A percentile compares a stretch with the other conserved stretches of the same genome.
phyloP scores from a whole-genome alignment of 2,329 filamentous ascomycete species.

The Knoxdaviesia proteae region DNA sequence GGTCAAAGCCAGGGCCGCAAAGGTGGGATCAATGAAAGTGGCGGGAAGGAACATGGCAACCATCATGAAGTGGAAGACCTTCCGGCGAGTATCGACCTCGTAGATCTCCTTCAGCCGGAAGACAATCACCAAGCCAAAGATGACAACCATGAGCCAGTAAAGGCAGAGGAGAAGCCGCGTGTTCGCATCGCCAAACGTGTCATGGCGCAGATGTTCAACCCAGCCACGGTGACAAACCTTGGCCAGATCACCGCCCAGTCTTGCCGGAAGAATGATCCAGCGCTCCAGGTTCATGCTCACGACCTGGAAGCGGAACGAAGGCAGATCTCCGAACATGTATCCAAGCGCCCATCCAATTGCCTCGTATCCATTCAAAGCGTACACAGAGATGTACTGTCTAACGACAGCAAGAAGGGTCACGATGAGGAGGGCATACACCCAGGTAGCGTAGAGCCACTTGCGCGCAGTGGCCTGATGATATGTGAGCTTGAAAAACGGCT shows the following conservation, averaged over 20 bases:
- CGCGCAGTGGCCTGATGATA: conserved; percentile 52
- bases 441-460: conserved; percentile 69
- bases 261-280: conserved; percentile 55
- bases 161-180: conserved; percentile 55
- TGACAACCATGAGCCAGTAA: conserved; percentile 55
- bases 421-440: conserved; percentile 50
- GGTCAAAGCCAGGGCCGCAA: conserved; percentile 57
- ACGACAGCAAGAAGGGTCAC: conserved; percentile 49
- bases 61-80: conserved; percentile 98
- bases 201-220: conserved; percentile 43
- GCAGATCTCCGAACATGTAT: conserved; percentile 68
- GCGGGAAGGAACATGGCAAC: conserved; percentile 84
- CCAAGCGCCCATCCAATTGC: conserved; percentile 84
- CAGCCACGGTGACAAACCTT: conserved; percentile 30
- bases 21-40: conserved; percentile 70
- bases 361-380: conserved; percentile 52
- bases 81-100: conserved; percentile 87
- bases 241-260: conserved; percentile 10
- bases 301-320: conserved; percentile 50
- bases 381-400: conserved; percentile 42
- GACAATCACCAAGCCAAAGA: conserved; percentile 52
- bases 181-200: conserved; percentile 52
- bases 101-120: conserved; percentile 54
- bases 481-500: conserved; percentile 64
- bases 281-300: conserved; percentile 44